Conservation (phyloP, 2,329 filamentous ascomycete genomes). For the Cercospora zeae-maydis region DNA sequence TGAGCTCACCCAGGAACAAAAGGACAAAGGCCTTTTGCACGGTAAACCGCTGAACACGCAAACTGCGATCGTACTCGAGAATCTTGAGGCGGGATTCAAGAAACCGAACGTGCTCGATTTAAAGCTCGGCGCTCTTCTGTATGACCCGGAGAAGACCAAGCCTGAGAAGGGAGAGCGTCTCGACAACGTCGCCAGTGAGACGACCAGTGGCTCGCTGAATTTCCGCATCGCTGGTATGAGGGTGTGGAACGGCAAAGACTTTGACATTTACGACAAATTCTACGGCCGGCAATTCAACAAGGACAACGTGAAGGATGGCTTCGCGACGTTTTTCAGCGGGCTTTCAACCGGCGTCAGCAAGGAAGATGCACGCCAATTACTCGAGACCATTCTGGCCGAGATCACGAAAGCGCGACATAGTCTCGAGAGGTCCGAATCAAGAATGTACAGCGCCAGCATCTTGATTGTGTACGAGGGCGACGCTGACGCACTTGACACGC, state of each 20-base stretch:
- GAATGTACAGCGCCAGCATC: constrained; percentile 65
- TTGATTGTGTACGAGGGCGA: constrained; percentile 66
- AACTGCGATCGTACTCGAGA: constrained; percentile 78
- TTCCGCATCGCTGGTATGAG: constrained; percentile 66
- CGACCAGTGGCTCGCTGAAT: constrained; percentile 58
- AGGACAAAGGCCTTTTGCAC: constrained; percentile 44
- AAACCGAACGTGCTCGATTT: constrained; percentile 88
- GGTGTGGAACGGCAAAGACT: constrained; percentile 51
- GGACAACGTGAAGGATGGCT: constrained; percentile 55
- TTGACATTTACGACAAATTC: constrained; percentile 62
- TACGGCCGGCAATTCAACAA: constrained; percentile 59
- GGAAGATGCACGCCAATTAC: constrained; percentile 38
- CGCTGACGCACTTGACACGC: constrained; percentile 49
- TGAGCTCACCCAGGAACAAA: constrained; percentile 31
- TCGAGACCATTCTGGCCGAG: constrained; percentile 42
- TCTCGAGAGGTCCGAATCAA: constrained; percentile 59
- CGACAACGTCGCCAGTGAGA: constrained; percentile 57
- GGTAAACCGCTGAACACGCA: constrained; percentile 70
- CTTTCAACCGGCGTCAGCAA: constrained; percentile 41
- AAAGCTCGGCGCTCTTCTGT: constrained; percentile 82
- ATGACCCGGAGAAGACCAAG: constrained; percentile 65
- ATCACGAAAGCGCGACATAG: constrained; percentile 48
- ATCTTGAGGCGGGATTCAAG: constrained; percentile 74
- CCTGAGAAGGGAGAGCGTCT: constrained; percentile 56
- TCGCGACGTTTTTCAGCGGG: constrained; percentile 54